A percentile compares a stretch with the other conserved stretches of the same genome.
Conservation (phyloP, 2,329 filamentous ascomycete species). For the Fusarium sambucinum region DNA sequence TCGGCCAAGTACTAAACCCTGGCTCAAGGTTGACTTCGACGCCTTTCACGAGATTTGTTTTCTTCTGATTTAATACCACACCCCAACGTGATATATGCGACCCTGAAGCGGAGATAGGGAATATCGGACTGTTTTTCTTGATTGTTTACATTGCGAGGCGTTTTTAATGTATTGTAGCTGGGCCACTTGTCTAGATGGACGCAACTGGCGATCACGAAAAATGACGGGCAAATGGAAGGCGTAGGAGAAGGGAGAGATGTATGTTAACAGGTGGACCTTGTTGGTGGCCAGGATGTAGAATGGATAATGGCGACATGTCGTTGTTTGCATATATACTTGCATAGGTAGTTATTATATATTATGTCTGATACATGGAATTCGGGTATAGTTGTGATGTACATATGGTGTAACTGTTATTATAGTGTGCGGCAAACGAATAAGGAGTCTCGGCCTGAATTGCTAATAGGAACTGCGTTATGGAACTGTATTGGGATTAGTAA, state of each 20-base stretch:
- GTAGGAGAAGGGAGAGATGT: slow-evolving; percentile 15
- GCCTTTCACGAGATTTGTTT: slow-evolving; percentile 37
- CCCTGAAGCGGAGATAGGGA: slow-evolving; percentile 6
- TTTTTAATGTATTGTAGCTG: slow-evolving; percentile 36
- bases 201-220: slow-evolving; percentile 24
- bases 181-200: slow-evolving; percentile 11
- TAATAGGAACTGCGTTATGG: background rate
- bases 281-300: slow-evolving; percentile 10
- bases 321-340: slow-evolving; percentile 35
- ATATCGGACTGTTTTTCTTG: slow-evolving; percentile 24
- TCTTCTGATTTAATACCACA: slow-evolving; percentile 30
- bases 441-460: background rate
- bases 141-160: slow-evolving; percentile 42
- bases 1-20: slow-evolving; percentile 60
- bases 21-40: slow-evolving; percentile 19
- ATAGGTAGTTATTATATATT: slow-evolving; percentile 39
- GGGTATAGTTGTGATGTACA: background rate
- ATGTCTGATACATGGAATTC: background rate
- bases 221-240: slow-evolving; percentile 16
- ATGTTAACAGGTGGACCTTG: slow-evolving; percentile 31
- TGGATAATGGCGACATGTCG: slow-evolving; percentile 9
- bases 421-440: background rate
- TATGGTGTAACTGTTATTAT: background rate
- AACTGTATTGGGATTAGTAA: slow-evolving; percentile 17
- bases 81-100: slow-evolving; percentile 23